phyloP scores from a whole-genome alignment of 495 filamentous ascomycete genomes.

The Staphylotrichum longicolle region DNA sequence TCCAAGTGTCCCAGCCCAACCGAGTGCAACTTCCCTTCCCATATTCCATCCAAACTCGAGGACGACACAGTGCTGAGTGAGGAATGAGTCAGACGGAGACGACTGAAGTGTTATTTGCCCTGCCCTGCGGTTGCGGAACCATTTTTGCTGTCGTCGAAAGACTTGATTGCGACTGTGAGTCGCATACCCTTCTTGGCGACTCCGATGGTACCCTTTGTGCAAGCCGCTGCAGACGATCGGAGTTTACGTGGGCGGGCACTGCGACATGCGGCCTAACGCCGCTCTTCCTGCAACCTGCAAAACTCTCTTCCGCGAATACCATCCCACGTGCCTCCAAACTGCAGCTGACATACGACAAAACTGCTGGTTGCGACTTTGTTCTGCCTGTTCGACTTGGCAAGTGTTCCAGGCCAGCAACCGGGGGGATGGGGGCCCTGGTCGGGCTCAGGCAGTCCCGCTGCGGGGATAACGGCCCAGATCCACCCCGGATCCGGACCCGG shows the following conservation, averaged over 20 bases:
- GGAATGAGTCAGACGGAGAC: constrained; percentile 1
- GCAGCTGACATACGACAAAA: too few species aligned
- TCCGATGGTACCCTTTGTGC: too few species aligned
- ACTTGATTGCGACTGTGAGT: background rate
- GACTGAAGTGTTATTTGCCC: background rate
- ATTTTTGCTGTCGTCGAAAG: too few species aligned
- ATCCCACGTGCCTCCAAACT: background rate
- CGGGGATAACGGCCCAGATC: background rate
- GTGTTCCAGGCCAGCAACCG: too few species aligned
- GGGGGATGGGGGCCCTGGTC: too few species aligned
- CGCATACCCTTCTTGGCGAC: background rate
- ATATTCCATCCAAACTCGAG: too few species aligned
- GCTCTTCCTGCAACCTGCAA: background rate
- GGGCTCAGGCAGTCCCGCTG: too few species aligned
- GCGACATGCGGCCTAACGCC: background rate
- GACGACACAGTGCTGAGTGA: too few species aligned
- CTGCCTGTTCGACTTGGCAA: too few species aligned
- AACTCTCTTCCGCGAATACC: background rate
- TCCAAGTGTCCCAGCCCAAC: background rate
- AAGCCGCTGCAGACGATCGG: background rate
- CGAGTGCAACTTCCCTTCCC: constrained; percentile 2
- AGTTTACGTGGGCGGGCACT: constrained; percentile 2
- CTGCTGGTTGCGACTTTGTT: too few species aligned
- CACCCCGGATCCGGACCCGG: background rate
- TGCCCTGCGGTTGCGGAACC: background rate